Evolutionary conservation across 306 rosid genomes (phyloP).

Genomic region (Sesbania bispinosa): DNA sequence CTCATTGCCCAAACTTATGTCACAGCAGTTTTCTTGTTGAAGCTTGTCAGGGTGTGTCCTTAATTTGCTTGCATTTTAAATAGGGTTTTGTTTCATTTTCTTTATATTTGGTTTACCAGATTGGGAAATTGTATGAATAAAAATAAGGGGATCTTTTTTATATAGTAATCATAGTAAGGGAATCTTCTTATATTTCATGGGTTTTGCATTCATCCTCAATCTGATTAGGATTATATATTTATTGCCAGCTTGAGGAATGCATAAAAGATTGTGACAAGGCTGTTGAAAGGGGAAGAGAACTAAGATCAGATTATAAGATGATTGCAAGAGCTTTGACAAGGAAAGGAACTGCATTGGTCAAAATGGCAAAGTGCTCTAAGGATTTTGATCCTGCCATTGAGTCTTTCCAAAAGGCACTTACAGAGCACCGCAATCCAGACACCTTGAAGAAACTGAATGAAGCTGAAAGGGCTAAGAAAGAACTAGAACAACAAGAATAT

Average conservation of each 20-base stretch:
- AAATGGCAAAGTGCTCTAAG: conserved; percentile 74
- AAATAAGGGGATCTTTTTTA: neutral
- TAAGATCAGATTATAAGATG: conserved; percentile 86
- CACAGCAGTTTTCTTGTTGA: neutral
- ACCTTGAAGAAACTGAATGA: conserved; percentile 84
- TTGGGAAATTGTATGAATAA: neutral
- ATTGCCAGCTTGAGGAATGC: conserved; percentile 70
- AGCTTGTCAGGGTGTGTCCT: too few relatives aligned
- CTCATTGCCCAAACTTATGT: neutral
- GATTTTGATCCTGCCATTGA: conserved; percentile 87
- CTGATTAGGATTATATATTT: too few relatives aligned
- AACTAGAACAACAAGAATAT: conserved; percentile 82
- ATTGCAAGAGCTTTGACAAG: conserved; percentile 94
- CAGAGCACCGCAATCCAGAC: conserved; percentile 97
- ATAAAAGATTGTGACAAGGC: conserved; percentile 92
- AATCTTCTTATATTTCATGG: too few relatives aligned
- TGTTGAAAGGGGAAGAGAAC: conserved; percentile 91
- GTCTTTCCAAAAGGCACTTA: conserved; percentile 87
- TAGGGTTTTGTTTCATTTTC: too few relatives aligned
- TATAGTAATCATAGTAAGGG: too few relatives aligned
- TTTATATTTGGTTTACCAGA: too few relatives aligned
- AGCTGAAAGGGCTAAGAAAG: conserved; percentile 83
- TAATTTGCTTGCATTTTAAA: too few relatives aligned
- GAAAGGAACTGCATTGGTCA: conserved; percentile 77
- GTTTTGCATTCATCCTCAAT: neutral